Percentiles rank a stretch among this genome's conserved stretches.
phyloP scores from a whole-genome alignment of 768 basidiomycete species.

The Xerocomellus intermedius region DNA sequence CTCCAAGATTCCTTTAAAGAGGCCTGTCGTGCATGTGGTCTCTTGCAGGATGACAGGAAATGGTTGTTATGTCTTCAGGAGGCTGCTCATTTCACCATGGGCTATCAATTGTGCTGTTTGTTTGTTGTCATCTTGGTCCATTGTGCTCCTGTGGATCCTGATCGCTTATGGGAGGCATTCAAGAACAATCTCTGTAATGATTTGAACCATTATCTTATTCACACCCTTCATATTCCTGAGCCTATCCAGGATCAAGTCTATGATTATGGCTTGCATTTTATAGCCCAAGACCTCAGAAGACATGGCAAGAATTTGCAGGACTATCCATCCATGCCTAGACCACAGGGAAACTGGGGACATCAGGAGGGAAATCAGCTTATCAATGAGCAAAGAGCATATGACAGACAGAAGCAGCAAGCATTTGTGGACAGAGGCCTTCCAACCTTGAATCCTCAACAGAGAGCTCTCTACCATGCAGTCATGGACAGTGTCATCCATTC shows the following conservation, averaged over 20 bases:
- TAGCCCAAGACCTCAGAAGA: background rate
- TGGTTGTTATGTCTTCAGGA: too few species aligned
- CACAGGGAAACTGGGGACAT: constrained; percentile 3
- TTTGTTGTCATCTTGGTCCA: too few species aligned
- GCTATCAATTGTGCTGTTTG: too few species aligned
- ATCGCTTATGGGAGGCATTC: too few species aligned
- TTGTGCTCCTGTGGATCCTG: too few species aligned
- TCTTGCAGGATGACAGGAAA: too few species aligned
- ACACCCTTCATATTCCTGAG: background rate
- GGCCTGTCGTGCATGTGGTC: too few species aligned
- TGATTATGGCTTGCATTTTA: background rate
- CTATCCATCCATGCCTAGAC: background rate
- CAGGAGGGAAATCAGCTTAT: constrained; percentile 15
- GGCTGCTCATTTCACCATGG: too few species aligned
- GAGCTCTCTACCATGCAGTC: background rate
- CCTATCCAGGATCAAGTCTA: background rate
- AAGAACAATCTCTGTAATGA: too few species aligned
- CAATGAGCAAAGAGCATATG: background rate
- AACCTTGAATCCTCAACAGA: constrained; percentile 32
- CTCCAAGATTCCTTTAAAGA: too few species aligned
- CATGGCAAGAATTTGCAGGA: background rate
- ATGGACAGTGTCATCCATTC: background rate
- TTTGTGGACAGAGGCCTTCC: constrained; percentile 24
- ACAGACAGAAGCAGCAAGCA: constrained; percentile 18
- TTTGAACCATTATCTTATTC: background rate